Evolutionary conservation across 106 monocot genomes (phyloP), one percentile per base, ranked within the genome.

Genomic region (Gastrodia elata): DNA sequence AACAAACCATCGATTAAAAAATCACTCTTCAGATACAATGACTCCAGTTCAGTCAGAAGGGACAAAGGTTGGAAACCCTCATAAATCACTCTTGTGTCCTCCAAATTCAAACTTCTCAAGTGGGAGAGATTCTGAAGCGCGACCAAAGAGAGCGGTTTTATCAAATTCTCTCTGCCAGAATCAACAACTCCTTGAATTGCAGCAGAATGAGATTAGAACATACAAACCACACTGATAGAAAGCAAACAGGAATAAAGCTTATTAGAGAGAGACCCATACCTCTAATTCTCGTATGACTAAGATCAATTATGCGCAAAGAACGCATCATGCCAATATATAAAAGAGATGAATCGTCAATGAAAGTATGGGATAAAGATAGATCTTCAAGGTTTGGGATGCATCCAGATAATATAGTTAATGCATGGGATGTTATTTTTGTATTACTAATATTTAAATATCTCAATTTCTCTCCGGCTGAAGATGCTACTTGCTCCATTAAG

Each of bases 31-130:
- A 97, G 75, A 74, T 80, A 84, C 57, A 97, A 82, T 74, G 13
- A 80, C 44, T 83, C 82, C 78, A 97, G 68, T 46, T 72, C 80
- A 76, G 67, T 77, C 13, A 90, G 46, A 55, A 68, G 58, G 74
- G 72, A 48, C 27, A 97, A 77, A 46, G 90, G 86, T 39, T 64
- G 71, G 55, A 93, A 34, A 18, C 80, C 75, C 42, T 84, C 83
- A 77, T 93, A 93, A 71, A 46, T 78, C 25, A 97, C 27, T 41
- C 43, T 74, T 36, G 88, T 93, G 11, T 80, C 88, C 73, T 97
- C 90, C 83, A 97, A 81, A 74, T 97, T 93, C 71, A 97, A 72
- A 71, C 77, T 86, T 83, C 84, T 82, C 73, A 97, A 73, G 28
- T 76, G 59, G 40, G 25, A 58, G 64, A 97, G 93, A 77, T 83